Base-by-base conservation (phyloP, 495 filamentous ascomycete species). In the Friedmanniomyces endolithicus region DNA sequence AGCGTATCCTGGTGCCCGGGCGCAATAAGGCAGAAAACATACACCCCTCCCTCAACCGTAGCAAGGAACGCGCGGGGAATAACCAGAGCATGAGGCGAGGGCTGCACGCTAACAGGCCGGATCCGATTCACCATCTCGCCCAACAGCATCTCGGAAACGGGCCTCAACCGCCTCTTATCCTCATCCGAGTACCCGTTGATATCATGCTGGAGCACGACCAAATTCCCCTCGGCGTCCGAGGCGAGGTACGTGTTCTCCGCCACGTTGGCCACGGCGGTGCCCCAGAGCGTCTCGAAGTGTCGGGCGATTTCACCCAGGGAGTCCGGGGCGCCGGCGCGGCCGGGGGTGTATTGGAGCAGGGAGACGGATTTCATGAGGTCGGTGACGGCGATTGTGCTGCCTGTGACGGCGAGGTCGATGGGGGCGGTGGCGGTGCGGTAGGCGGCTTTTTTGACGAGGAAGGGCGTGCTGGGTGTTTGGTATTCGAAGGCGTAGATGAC, bases 41-140 rank as follows among this genome's bases (percentile, higher is more conserved):
- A 94, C 56, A 99, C 84, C 11, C 85, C 83, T 34, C 92, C 92
- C 65, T 96, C 92, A 23, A 88, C 90, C 55, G 92, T 97, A 48
- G 80, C 89, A 56, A 96, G 63, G 67, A 97, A 95, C 25, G 92
- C 92, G 63, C 78, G 81, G 0, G 92, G 94, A 11, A 83, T 71
- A 23, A 95, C 78, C 19, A 82, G 74, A 4, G 85, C 80, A 58
- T 71, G 78, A 11, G 72, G 66, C 12, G 74, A 73, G 3, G 77
- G 73, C 31, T 78, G 74, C 20, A 89, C 80, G 56, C 78, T 68
- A 20, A 82, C 73, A 7, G 73, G 71, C 22, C 80, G 70, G 33
- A 98, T 95, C 24, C 80, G 76, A 59, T 97, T 97, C 37, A 96
- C 88, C 82, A 88, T 85, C 65, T 97, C 90, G 1, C 92, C 89